phyloP scores from a whole-genome alignment of 768 basidiomycete species.

The Dacryopinax spathularia region DNA sequence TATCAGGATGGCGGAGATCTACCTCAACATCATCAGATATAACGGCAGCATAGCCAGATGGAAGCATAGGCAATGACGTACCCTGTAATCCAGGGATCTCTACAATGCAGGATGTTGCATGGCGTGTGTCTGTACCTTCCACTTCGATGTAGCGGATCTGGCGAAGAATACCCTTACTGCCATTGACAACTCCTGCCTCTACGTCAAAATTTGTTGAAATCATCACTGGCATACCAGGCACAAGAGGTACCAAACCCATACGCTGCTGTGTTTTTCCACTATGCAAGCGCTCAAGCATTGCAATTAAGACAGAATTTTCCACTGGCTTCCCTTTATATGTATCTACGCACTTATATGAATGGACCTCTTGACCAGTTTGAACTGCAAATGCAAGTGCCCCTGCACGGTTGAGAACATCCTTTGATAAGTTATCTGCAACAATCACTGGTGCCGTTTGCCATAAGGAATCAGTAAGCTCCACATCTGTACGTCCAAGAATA shows the following conservation, averaged over 20 bases:
- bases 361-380: conserved; percentile 21
- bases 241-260: conserved; percentile 24
- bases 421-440: conserved; percentile 25
- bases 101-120: conserved; percentile 20
- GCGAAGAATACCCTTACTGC: conserved; percentile 18
- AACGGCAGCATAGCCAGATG: conserved; percentile 13
- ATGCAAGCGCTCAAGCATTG: not conserved
- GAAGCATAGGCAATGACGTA: conserved; percentile 11
- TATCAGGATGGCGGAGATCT: conserved; percentile 17
- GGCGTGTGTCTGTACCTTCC: conserved; percentile 12
- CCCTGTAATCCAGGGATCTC: conserved; percentile 17
- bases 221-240: conserved; percentile 27
- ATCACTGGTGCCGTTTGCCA: conserved; percentile 26
- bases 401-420: conserved; percentile 22
- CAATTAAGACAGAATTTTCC: not conserved
- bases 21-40: conserved; percentile 18
- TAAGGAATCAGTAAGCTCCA: conserved; percentile 8
- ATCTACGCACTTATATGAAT: conserved; percentile 18
- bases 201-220: conserved; percentile 27
- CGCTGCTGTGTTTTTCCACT: conserved; percentile 14
- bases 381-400: conserved; percentile 19
- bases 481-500: conserved; percentile 12
- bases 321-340: not conserved
- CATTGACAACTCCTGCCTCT: conserved; percentile 27
- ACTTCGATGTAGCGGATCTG: conserved; percentile 18